These are phyloP conservation scores for Eucalyptus sp. DNA, from an alignment of 345 rosid species.

Conservation along the genomic window DNA sequence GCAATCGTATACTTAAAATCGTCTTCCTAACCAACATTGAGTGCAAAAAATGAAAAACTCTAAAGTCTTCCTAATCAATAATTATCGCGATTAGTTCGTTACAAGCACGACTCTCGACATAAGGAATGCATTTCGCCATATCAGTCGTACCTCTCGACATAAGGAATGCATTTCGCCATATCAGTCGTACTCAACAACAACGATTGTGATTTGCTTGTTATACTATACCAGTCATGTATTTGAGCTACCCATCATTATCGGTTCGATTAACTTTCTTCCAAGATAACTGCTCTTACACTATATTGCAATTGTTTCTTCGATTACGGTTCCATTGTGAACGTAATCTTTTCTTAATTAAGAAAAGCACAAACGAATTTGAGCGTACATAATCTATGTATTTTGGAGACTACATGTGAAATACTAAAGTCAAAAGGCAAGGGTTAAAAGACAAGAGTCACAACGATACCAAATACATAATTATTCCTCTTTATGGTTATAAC, in stretches of 20 bases:
- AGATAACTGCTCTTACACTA: background rate
- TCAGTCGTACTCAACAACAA: rapidly evolving
- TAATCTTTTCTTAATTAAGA: background rate
- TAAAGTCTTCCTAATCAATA: background rate
- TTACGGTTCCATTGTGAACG: background rate
- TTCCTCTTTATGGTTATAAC: background rate
- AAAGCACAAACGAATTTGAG: background rate
- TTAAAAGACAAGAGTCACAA: background rate
- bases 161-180: background rate
- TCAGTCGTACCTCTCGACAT: rapidly evolving
- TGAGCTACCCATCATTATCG: background rate
- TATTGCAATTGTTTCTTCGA: background rate
- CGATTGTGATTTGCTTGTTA: background rate
- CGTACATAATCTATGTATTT: background rate
- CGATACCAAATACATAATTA: background rate
- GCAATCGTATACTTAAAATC: background rate
- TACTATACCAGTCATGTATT: background rate
- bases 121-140: background rate
- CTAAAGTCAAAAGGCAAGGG: background rate
- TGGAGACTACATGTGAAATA: background rate
- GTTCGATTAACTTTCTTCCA: background rate
- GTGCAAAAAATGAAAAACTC: background rate
- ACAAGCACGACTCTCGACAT: rapidly evolving
- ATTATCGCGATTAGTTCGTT: background rate
- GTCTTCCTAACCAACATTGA: background rate